Evolutionary conservation across 306 rosid species (phyloP), one percentile per base, ranked within the genome.

Genomic region (Cicer judaicum): DNA sequence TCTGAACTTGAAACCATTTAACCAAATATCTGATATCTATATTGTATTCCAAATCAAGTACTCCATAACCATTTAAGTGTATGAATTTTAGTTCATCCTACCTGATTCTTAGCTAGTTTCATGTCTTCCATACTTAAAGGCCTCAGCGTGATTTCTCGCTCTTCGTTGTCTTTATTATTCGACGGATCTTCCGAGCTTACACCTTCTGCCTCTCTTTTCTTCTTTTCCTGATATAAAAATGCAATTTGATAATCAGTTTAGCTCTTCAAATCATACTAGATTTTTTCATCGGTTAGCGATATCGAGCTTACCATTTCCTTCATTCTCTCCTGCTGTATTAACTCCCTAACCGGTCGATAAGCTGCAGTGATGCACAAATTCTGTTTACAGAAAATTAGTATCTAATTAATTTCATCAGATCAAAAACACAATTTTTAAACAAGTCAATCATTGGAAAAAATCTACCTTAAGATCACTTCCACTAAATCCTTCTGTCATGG

Each of bases 381-480:
- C 98, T 94, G 96, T 76, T 83, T 42, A 84, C 73, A 85, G 71
- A n/a, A 59, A 29, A 59, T 34, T 12, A 2, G 16, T 62, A 76
- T 24, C 29, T 24, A 24, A 65, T 61, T 68, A 61, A 75, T 39
- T 24, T 85, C 46, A 77, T 41, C 50, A 84, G 53, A 56, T 59
- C 13, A 19, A 75, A 21, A 56, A 11, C 49, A 40, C 29, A 59
- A 59, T 29, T 74, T 2, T 2, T 3, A 66, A 55, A 66, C 29
- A 60, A 70, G 36, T 16, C 8, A 64, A 69, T 5, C 24, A 50
- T 21, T 10, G 16, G 67, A 54, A 40, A 85, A 41, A 84, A 47
- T 13, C 68, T 71, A 92, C 99, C 98, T 94, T 94, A 5, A 94
- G 95, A 84, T 94, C 99, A 78, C 98, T 94, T 78, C 98, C 99